These are phyloP conservation scores for Termitomyces sp. DNA, from an alignment of 768 basidiomycete genomes.

Conservation along the genomic window DNA sequence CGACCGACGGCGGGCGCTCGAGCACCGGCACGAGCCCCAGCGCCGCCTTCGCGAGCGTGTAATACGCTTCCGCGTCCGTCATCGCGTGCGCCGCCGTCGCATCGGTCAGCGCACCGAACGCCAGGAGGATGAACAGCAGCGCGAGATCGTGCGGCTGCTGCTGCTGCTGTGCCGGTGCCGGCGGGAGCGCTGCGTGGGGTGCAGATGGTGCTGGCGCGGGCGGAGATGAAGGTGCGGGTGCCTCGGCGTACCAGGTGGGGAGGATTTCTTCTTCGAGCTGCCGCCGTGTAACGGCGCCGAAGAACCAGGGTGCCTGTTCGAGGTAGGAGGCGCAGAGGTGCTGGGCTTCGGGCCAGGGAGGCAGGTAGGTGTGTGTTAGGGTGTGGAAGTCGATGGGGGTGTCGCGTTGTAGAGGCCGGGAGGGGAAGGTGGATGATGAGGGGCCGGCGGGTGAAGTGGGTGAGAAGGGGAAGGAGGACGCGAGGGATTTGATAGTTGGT, in stretches of 20 bases:
- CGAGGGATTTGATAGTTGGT: slow-evolving; percentile 20
- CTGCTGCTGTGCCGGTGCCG: neutral
- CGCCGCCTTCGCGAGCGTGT: slow-evolving; percentile 57
- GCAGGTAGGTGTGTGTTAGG: slow-evolving; percentile 46
- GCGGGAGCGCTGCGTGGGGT: too few relatives aligned
- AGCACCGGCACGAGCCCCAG: slow-evolving; percentile 62
- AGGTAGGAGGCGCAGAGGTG: slow-evolving; percentile 65
- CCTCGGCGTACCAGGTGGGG: slow-evolving; percentile 62
- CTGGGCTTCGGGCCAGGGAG: slow-evolving; percentile 50
- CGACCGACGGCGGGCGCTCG: slow-evolving; percentile 65
- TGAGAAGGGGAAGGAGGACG: slow-evolving; percentile 40
- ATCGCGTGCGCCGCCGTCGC: slow-evolving; percentile 43
- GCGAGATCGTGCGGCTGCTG: slow-evolving; percentile 50
- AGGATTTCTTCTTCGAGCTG: slow-evolving; percentile 62
- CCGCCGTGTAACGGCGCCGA: slow-evolving; percentile 57
- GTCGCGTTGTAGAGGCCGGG: slow-evolving; percentile 10
- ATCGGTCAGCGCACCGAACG: slow-evolving; percentile 58
- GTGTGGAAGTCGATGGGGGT: slow-evolving; percentile 32
- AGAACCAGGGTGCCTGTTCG: slow-evolving; percentile 78
- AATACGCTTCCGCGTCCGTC: slow-evolving; percentile 40
- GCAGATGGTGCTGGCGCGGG: too few relatives aligned
- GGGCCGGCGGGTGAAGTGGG: neutral
- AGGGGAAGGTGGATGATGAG: slow-evolving; percentile 12
- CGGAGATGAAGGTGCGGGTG: slow-evolving; percentile 4
- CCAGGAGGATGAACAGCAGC: slow-evolving; percentile 55